Evolutionary conservation across 2,329 filamentous ascomycete species (phyloP), one percentile per base, ranked within the genome.

Genomic region (Lachnellula arida): DNA sequence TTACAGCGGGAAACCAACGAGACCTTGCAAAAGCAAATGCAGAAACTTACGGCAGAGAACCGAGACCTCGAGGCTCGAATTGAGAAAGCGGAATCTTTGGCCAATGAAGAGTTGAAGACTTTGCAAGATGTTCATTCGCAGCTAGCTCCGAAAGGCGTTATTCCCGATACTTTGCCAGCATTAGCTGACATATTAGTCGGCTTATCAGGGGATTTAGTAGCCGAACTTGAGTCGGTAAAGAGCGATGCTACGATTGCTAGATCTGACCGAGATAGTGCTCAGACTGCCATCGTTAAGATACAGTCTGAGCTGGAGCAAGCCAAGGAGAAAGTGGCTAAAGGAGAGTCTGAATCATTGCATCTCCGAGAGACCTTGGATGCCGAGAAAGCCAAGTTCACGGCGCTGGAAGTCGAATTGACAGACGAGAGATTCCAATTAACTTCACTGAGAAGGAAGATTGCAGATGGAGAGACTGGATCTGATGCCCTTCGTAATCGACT

Each of bases 391-490:
- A 80, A 77, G 64, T 76, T 77, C 2, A 57, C 67, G n/a, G 77
- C 80, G 2, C 71, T 86, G 0, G 81, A 86, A 63, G 70, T 66
- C 28, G 81, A 86, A 64, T 70, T 85, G 3, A 76, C 80, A 2
- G 84, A 88, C 54, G 84, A 88, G 57, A 84, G 88, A 40, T 75
- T 80, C 14, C 87, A 94, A 63, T 78, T 96, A 22, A 81, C 79
- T 55, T 76, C 81, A 28, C 75, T 96, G 22, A 83, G 89, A 55
- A 76, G 77, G 15, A 88, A 87, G 69, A 86, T 96, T 67, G 84
- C 88, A 1, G 88, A 92, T 61, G 91, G 90, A 15, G 90, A 94
- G 71, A 91, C 86, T 3, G 91, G 91, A 5, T 91, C 90, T 0
- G 89, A 92, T 70, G 85, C 83, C 28, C 74, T 96, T 53, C 85